phyloP scores from a whole-genome alignment of 148 eudicot species.

The Chenopodium berlandieri region DNA sequence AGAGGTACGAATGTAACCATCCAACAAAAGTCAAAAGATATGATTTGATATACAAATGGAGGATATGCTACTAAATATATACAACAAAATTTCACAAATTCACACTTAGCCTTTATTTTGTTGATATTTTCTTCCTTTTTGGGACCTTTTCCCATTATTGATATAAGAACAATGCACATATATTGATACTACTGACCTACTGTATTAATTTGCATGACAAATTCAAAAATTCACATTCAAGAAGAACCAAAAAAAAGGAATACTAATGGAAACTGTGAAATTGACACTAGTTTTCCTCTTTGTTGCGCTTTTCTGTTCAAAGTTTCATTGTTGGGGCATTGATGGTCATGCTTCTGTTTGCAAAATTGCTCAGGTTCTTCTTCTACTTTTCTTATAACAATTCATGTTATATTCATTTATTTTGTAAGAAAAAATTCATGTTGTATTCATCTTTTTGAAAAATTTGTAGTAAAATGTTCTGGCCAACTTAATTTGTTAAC shows the following conservation, averaged over 20 bases:
- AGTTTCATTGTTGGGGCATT: conserved; percentile 54
- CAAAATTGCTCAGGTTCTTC: conserved; percentile 65
- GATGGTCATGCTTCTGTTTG: conserved; percentile 61
- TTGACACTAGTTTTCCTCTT: conserved; percentile 8
- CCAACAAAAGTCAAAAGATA: too few species aligned
- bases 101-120: background rate
- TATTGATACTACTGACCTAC: too few species aligned
- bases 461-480: too few species aligned
- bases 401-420: background rate
- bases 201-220: background rate
- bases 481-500: too few species aligned
- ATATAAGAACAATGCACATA: background rate
- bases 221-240: background rate
- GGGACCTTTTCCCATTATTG: background rate
- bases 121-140: background rate
- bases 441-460: too few species aligned
- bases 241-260: background rate
- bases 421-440: background rate
- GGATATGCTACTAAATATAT: background rate
- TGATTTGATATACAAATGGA: too few species aligned
- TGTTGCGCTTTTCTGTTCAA: conserved; percentile 18
- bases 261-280: background rate
- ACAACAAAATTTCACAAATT: background rate
- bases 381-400: background rate
- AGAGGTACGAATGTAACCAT: too few species aligned